Evolutionary conservation across 2,329 filamentous ascomycete genomes (phyloP), one percentile per base, ranked within the genome.

Genomic region (Phaeosphaeriaceae sp.): DNA sequence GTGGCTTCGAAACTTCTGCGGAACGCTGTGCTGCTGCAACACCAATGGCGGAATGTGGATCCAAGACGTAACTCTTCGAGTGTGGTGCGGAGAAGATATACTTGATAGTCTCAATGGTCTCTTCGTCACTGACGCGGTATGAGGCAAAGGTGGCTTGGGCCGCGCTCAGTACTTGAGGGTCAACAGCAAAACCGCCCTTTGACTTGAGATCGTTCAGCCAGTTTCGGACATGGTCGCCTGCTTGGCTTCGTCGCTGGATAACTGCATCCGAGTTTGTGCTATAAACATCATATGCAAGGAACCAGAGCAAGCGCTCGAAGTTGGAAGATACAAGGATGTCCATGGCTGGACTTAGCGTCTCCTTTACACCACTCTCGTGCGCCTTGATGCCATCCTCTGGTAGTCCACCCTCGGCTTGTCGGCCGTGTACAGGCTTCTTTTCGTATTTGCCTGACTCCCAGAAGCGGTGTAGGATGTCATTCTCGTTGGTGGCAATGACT

Each of bases 251-350:
- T 43, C 76, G 72, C 52, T 78, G 72, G 6, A 77, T 74, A 5
- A 76, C 69, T 12, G 68, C 61, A 17, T 67, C 62, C 15, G 75
- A 73, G 45, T 74, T 73, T 29, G 70, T 64, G 61, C 63, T 71
- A 56, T 71, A 72, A 3, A 72, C 69, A 29, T 69, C 63, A 76
- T 90, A 90, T 1, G 91, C 88, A 21, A 97, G 80, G 80, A 90
- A 97, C 93, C 93, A 97, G 9, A 99, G 81, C 4, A 99, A 81
- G 26, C 94, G 86, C 80, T 99, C 94, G 71, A 99, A 97, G 79
- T 99, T 99, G 72, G 89, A 94, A 18, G 89, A 93, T 11, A 97
- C 92, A 3, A 97, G 81, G 59, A 97, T 97, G 73, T 99, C 94
- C 94, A 99, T 97, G 37, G 94, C 94, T 0, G 94, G 94, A 62